These are phyloP conservation scores for Ceratobasidium sp. DNA, from an alignment of 1,284 basidiomycete genomes.

Conservation along the genomic window DNA sequence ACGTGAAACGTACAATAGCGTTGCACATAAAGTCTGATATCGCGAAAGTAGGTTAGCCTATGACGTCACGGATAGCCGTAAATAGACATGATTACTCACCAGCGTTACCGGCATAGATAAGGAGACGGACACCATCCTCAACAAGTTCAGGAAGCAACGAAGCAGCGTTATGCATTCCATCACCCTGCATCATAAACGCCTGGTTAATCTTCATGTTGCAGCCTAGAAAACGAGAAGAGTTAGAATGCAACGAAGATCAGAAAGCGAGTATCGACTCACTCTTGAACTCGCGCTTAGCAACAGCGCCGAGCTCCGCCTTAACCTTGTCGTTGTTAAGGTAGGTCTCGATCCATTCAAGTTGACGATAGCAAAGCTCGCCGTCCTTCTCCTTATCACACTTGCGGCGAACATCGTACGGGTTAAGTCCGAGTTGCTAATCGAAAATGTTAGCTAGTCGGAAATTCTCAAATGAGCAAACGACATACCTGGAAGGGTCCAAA, in stretches of 20 bases:
- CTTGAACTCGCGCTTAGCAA: conserved; percentile 67
- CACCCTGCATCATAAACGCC: conserved; percentile 76
- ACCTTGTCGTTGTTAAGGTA: conserved; percentile 78
- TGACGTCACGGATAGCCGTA: background rate
- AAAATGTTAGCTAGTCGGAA: background rate
- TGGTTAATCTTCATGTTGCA: conserved; percentile 73
- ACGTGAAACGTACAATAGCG: conserved; percentile 63
- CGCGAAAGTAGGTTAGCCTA: conserved; percentile 16
- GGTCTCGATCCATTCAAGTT: conserved; percentile 82
- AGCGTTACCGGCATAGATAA: conserved; percentile 86
- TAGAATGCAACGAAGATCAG: background rate
- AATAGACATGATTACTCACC: conserved; percentile 52
- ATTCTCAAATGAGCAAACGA: background rate
- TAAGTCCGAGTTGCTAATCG: conserved; percentile 53
- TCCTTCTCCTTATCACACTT: conserved; percentile 77
- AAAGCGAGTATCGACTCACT: conserved; percentile 59
- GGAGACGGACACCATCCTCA: conserved; percentile 75
- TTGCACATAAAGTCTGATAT: conserved; percentile 81
- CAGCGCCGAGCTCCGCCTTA: conserved; percentile 81
- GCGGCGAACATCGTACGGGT: conserved; percentile 82
- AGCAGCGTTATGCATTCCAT: conserved; percentile 82
- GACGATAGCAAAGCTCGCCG: conserved; percentile 72
- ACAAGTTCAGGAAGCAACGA: conserved; percentile 78
- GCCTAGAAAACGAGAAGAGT: conserved; percentile 52
- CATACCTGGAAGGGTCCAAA: conserved; percentile 60